phyloP scores from a whole-genome alignment of 805 yeast genomes.

The Zygosaccharomyces kombuchaensis region DNA sequence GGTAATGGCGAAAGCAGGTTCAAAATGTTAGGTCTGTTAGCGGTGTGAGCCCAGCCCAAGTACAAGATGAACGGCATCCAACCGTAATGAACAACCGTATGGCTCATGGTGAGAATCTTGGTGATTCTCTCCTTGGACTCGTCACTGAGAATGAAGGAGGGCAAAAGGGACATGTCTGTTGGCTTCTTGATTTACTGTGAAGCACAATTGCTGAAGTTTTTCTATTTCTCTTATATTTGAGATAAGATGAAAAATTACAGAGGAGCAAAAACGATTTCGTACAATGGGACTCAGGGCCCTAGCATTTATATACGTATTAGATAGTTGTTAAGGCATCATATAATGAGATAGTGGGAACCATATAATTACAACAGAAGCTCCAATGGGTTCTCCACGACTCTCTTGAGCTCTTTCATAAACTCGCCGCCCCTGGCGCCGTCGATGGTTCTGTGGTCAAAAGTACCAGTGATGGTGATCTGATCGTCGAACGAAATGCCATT shows the following conservation, averaged over 20 bases:
- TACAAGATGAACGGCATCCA: constrained; percentile 94
- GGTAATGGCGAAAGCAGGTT: constrained; percentile 37
- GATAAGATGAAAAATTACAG: neutral
- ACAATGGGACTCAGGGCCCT: constrained; percentile 1
- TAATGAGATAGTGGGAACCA: neutral
- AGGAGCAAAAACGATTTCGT: neutral
- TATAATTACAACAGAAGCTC: constrained; percentile 69
- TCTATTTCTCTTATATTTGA: neutral
- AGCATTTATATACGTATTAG: neutral
- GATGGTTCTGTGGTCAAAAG: constrained; percentile 95
- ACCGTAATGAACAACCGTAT: constrained; percentile 89
- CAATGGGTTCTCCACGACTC: constrained; percentile 90
- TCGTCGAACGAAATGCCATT: constrained; percentile 91
- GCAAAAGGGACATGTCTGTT: constrained; percentile 30
- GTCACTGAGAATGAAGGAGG: constrained; percentile 37
- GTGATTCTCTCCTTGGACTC: constrained; percentile 74
- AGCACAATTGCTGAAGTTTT: neutral
- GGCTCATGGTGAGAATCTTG: constrained; percentile 75
- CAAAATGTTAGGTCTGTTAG: constrained; percentile 79
- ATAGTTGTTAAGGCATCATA: neutral
- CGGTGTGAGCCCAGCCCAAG: constrained; percentile 78
- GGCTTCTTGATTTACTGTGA: neutral
- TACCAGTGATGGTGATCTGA: constrained; percentile 87
- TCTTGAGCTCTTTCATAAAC: constrained; percentile 88
- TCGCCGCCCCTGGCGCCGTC: constrained; percentile 99